phyloP scores from a whole-genome alignment of 495 filamentous ascomycete genomes.

The Neurospora sp. region DNA sequence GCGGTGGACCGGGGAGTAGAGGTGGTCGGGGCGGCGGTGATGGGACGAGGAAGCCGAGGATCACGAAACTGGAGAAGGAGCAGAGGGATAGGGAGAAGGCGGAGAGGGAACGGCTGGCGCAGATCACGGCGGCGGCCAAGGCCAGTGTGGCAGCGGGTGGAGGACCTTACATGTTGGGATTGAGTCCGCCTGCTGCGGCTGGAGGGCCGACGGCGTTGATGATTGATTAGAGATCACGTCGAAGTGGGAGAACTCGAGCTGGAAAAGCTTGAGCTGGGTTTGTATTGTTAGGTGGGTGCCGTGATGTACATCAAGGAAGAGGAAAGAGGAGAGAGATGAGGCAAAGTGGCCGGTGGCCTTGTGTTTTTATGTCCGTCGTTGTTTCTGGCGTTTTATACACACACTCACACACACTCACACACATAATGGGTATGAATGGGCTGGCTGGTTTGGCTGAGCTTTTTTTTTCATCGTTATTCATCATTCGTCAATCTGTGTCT shows the following conservation, averaged over 20 bases:
- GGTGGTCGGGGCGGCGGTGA: constrained; percentile 41
- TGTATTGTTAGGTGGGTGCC: background rate
- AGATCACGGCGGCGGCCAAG: constrained; percentile 7
- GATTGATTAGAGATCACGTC: background rate
- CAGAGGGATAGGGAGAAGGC: constrained; percentile 52
- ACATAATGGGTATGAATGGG: too few species aligned
- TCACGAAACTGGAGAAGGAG: constrained; percentile 73
- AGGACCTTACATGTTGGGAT: background rate
- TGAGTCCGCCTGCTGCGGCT: background rate
- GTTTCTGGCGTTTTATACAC: too few species aligned
- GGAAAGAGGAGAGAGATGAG: background rate
- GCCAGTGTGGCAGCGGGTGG: background rate
- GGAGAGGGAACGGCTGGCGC: constrained; percentile 28
- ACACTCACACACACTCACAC: too few species aligned
- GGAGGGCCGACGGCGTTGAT: background rate
- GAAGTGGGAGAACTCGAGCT: too few species aligned
- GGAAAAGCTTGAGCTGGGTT: too few species aligned
- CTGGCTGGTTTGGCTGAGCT: too few species aligned
- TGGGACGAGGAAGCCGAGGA: constrained; percentile 68
- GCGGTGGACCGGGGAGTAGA: constrained; percentile 66
- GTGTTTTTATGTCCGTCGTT: too few species aligned
- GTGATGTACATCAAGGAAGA: background rate
- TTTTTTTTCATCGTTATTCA: too few species aligned
- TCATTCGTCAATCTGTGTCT: too few species aligned
- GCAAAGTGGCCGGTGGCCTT: too few species aligned